Evolutionary conservation across 2,329 filamentous ascomycete species (phyloP), one percentile per base, ranked within the genome.

Genomic region (Trichoderma arundinaceum): DNA sequence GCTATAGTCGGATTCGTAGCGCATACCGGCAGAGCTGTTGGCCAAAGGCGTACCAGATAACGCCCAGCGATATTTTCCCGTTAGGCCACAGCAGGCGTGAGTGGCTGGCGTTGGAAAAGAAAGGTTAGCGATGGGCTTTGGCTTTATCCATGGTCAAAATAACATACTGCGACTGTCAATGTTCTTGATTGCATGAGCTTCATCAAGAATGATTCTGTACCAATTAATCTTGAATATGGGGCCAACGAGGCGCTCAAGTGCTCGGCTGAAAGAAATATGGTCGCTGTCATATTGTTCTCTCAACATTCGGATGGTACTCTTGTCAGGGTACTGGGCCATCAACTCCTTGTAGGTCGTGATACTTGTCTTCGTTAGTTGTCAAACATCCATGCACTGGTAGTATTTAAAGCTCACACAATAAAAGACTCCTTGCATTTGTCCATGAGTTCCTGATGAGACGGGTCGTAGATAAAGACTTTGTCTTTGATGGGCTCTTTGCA

Each of bases 181-280:
- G 35, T 86, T 87, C 67, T 87, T 87, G 67, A 88, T 86, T 0
- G 69, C 70, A 57, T 88, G 85, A 0, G 81, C 84, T 69, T 88
- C 86, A 52, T 88, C 86, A 0, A 88, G 74, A 1, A 88, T 79
- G 3, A 88, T 67, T 1, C 87, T 75, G 46, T 83, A 80, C 76
- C 81, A 86, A 0, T 76, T 72, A 3, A 80, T 69, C 0, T 78
- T 6, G 35, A 72, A 74, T 0, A 77, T 32, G 0, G 0, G 0
- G 0, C 72, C 70, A 2, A 12, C 2, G 5, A 7, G 6, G 7
- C 12, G 5, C 0, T 38, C 2, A 0, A 53, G 0, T 86, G 84
- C n/a, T 85, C 80, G 3, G 79, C 71, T 0, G 77, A 54, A 0
- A 71, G 67, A 1, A 0, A 69, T 17, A 10, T 59, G 0, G 0